Evolutionary conservation across 352 stramenopile genomes (phyloP).

Genomic region (Phytophthora rubi): DNA sequence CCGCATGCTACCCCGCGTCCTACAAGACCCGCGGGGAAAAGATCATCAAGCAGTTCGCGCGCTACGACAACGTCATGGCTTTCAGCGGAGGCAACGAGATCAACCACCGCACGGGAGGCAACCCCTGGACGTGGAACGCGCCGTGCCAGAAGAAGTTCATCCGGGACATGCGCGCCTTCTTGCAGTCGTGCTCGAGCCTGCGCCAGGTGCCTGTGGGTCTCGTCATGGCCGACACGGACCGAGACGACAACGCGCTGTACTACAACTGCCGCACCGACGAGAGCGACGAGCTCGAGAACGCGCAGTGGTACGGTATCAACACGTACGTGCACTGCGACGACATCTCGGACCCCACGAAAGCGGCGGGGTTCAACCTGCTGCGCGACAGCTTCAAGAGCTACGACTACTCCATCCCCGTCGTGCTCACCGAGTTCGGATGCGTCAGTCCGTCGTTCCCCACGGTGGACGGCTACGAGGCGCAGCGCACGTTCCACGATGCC

Average conservation of each 20-base stretch:
- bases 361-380: conserved; percentile 66
- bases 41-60: conserved; percentile 84
- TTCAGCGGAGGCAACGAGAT: conserved; percentile 86
- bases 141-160: conserved; percentile 92
- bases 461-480: conserved; percentile 66
- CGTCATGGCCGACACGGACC: conserved; percentile 68
- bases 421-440: conserved; percentile 45
- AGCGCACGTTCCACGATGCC: conserved; percentile 80
- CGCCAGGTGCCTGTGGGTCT: conserved; percentile 79
- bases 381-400: conserved; percentile 63
- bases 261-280: conserved; percentile 83
- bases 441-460: conserved; percentile 40
- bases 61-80: conserved; percentile 86
- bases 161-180: conserved; percentile 84
- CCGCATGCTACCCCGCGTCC: conserved; percentile 63
- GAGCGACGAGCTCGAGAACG: conserved; percentile 66
- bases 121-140: conserved; percentile 60
- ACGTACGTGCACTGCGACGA: conserved; percentile 81
- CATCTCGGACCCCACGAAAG: conserved; percentile 46
- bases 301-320: conserved; percentile 90
- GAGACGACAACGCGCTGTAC: conserved; percentile 72
- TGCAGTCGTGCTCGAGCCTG: conserved; percentile 59
- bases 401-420: conserved; percentile 52
- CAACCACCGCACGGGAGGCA: conserved; percentile 65
- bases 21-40: conserved; percentile 79